Evolutionary conservation across 2,329 filamentous ascomycete genomes (phyloP), one percentile per base, ranked within the genome.

Genomic region (Xylaria sp.): DNA sequence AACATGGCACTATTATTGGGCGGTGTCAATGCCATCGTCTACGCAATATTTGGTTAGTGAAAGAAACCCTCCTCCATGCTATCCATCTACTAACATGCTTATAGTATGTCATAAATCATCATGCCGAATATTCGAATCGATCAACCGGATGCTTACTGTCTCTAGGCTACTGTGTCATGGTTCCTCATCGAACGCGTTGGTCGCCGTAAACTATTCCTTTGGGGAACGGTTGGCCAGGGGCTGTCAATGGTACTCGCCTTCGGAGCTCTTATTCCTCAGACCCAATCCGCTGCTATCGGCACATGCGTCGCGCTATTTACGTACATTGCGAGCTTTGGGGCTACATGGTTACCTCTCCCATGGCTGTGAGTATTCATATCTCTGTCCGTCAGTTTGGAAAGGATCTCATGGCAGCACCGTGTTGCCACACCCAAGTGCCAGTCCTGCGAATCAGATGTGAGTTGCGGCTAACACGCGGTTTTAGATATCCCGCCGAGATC

Each of bases 291-390:
- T 6, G 88, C 89, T 2, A 92, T 91, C 75, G 90, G 90, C 39
- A 88, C 90, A 0, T 89, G 89, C 1, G 88, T 90, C 2, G 89
- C 89, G 65, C 79, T 92, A 12, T 92, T 92, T 79, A 85, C 88
- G 2, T 92, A 91, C 79, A 92, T 92, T 74, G 88, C 88, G 4
- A 89, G 88, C 64, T 92, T 91, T 70, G 90, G 89, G 39, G 88
- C 89, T 0, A 89, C 87, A 0, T 90, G 88, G 85, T 77, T 90
- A 6, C 88, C 89, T 17, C 82, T 90, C 27, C 89, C 89, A 0
- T 91, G 88, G 88, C 73, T 87, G 72, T 73, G 30, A 68, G 70
- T 72, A 24, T 45, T 9, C 32, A 34, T 24, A 34, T 12, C 21
- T 24, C 4, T 11, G 1, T 30, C 4, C 4, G 8, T 17, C 8